Evolutionary conservation across 2,329 filamentous ascomycete genomes (phyloP).

Genomic region (Colletotrichum filicis): DNA sequence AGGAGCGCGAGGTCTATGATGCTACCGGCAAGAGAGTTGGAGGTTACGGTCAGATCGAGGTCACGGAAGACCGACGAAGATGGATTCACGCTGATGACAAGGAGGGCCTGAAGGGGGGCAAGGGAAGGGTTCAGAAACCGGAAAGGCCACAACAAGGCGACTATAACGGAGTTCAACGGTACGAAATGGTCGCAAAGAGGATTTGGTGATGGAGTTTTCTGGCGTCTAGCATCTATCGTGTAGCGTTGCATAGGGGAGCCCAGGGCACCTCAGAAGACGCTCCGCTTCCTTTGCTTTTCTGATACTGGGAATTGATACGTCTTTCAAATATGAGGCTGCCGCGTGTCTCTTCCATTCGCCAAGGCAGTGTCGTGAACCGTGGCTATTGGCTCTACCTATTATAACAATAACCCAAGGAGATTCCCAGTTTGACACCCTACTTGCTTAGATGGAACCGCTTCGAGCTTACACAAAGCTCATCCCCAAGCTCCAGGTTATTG

Average conservation of each 20-base stretch:
- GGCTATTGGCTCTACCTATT: too few species aligned
- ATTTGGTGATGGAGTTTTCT: conserved; percentile 76
- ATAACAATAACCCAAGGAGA: too few species aligned
- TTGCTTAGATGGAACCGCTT: too few species aligned
- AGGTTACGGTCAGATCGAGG: conserved; percentile 86
- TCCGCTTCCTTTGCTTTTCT: neutral
- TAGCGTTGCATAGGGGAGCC: neutral
- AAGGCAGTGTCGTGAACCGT: too few species aligned
- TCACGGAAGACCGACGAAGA: conserved; percentile 85
- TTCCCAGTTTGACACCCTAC: too few species aligned
- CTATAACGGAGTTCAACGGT: conserved; percentile 79
- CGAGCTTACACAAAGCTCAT: too few species aligned
- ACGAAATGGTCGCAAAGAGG: conserved; percentile 95
- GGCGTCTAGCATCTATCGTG: neutral
- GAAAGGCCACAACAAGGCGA: conserved; percentile 55
- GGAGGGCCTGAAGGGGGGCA: conserved; percentile 71
- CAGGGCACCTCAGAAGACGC: neutral
- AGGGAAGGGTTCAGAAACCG: conserved; percentile 65
- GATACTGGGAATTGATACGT: neutral
- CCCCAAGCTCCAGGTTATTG: too few species aligned
- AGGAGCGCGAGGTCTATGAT: conserved; percentile 67
- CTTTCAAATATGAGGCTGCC: neutral
- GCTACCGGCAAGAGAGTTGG: conserved; percentile 81
- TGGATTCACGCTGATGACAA: conserved; percentile 90
- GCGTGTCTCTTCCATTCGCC: too few species aligned